These are phyloP conservation scores for Pisolithus sp. DNA, from an alignment of 768 basidiomycete genomes.

Conservation along the genomic window DNA sequence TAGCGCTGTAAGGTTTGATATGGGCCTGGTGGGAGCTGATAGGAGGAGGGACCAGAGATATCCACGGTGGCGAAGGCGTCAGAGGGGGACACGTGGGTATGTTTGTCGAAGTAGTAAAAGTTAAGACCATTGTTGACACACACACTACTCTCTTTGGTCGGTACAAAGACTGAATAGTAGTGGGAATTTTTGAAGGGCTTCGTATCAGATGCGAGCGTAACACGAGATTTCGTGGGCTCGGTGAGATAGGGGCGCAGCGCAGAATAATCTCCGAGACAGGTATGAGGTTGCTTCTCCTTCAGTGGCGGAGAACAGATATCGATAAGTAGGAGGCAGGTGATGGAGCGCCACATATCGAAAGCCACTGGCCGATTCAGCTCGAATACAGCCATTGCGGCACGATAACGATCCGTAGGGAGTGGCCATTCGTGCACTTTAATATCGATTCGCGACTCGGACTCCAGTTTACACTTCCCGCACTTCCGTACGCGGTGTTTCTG, in stretches of 20 bases:
- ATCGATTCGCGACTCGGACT: no score
- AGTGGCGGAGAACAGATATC: constrained; percentile 23
- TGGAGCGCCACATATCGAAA: constrained; percentile 39
- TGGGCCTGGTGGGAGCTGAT: background rate
- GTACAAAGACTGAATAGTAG: constrained; percentile 2
- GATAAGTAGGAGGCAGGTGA: constrained; percentile 34
- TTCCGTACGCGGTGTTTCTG: no score
- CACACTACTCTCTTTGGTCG: constrained; percentile 1
- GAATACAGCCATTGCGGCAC: constrained; percentile 29
- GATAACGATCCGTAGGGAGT: constrained; percentile 21
- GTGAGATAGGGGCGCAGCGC: background rate
- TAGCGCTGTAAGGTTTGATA: background rate
- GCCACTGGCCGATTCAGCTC: constrained; percentile 33
- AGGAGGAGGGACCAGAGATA: background rate
- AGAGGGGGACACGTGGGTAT: background rate
- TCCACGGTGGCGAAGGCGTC: background rate
- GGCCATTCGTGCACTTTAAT: constrained; percentile 43
- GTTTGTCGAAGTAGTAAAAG: background rate
- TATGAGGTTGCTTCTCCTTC: background rate
- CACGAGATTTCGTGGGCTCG: background rate
- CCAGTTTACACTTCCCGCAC: no score
- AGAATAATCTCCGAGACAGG: background rate
- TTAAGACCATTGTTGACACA: constrained; percentile 2
- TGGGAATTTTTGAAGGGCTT: constrained; percentile 1
- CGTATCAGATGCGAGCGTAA: constrained; percentile 5